Conservation (phyloP, 345 rosid genomes). For the Gynandropsis gynandra region DNA sequence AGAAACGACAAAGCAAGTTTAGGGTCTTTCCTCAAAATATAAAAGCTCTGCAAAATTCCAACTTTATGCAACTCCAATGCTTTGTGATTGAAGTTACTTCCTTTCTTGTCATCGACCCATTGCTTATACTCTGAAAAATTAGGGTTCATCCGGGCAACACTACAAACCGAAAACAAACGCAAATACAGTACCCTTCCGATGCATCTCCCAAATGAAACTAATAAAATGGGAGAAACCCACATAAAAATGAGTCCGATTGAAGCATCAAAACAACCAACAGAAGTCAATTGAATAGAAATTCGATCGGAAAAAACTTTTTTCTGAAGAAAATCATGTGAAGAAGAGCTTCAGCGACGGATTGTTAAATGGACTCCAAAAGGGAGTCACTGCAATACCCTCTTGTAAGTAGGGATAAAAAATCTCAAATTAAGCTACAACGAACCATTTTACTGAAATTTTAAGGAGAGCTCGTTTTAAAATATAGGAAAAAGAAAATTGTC, state of each 20-base stretch:
- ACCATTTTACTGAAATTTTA: too few species aligned
- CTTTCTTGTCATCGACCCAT: conserved; percentile 1
- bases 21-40: conserved; percentile 37
- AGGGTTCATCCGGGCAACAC: conserved; percentile 23
- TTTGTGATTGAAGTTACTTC: conserved; percentile 6
- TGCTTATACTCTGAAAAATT: conserved; percentile 21
- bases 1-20: conserved; percentile 40
- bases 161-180: conserved; percentile 24
- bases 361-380: too few species aligned
- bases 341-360: too few species aligned
- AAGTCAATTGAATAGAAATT: background rate
- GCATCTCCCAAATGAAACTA: conserved; percentile 18
- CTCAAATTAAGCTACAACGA: too few species aligned
- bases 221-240: conserved; percentile 20
- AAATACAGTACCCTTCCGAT: conserved; percentile 13
- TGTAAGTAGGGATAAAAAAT: too few species aligned
- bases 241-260: conserved; percentile 17
- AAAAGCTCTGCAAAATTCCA: conserved; percentile 30
- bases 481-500: too few species aligned
- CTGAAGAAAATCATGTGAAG: too few species aligned
- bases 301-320: too few species aligned
- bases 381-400: too few species aligned
- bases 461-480: too few species aligned
- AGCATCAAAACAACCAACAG: background rate
- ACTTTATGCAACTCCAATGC: conserved; percentile 25